phyloP scores from a whole-genome alignment of 768 basidiomycete genomes.

The Mycena galericulata region DNA sequence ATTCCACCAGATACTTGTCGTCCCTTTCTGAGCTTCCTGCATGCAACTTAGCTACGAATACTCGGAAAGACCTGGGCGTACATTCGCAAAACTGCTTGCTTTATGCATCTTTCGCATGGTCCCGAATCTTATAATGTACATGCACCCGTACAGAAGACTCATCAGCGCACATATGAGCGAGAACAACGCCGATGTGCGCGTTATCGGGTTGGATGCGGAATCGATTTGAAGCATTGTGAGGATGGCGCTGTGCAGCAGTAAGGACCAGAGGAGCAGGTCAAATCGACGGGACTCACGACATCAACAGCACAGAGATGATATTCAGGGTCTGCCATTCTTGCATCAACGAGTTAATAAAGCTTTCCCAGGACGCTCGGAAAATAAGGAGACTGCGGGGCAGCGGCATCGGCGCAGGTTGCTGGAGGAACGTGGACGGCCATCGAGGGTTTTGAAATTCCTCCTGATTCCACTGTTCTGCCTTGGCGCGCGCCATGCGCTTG shows the following conservation, averaged over 20 bases:
- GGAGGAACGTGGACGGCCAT: background rate
- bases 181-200: slow-evolving; percentile 68
- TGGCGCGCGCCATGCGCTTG: slow-evolving; percentile 52
- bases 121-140: slow-evolving; percentile 74
- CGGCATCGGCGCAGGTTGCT: slow-evolving; percentile 9
- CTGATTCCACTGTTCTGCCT: slow-evolving; percentile 35
- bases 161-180: slow-evolving; percentile 71
- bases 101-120: slow-evolving; percentile 76
- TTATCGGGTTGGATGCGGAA: slow-evolving; percentile 63
- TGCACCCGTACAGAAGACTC: slow-evolving; percentile 73
- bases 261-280: background rate
- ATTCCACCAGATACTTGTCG: slow-evolving; percentile 62
- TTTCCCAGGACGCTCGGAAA: slow-evolving; percentile 69
- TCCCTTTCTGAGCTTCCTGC: slow-evolving; percentile 63
- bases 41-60: background rate
- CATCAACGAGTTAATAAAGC: slow-evolving; percentile 64
- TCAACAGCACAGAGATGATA: slow-evolving; percentile 61
- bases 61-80: slow-evolving; percentile 35
- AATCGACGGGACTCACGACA: slow-evolving; percentile 25
- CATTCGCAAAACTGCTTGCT: slow-evolving; percentile 75
- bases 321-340: slow-evolving; percentile 71
- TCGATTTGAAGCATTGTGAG: slow-evolving; percentile 51
- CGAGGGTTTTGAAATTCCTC: background rate
- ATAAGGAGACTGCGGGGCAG: slow-evolving; percentile 54
- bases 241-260: slow-evolving; percentile 43